Percentiles rank a stretch among this genome's conserved stretches.
These are phyloP conservation scores for Pseudocercospora eumusae DNA, from an alignment of 2,329 filamentous ascomycete genomes.

Conservation along the genomic window DNA sequence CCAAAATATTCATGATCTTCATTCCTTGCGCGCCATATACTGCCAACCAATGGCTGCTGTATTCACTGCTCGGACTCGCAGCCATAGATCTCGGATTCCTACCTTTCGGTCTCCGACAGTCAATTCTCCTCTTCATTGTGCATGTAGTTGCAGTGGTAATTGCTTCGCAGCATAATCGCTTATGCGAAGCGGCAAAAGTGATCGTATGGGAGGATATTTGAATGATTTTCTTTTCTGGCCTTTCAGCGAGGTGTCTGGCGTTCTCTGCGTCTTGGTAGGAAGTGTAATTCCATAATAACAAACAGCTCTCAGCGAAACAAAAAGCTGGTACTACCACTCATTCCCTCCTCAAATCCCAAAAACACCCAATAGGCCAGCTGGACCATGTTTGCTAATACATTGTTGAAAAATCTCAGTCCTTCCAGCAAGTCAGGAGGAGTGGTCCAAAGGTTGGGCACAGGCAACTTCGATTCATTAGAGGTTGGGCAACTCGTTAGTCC, in stretches of 20 bases:
- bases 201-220: conserved; percentile 25
- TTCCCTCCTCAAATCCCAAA: too few species aligned
- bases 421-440: not conserved
- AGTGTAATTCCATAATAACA: too few species aligned
- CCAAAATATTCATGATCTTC: conserved; percentile 67
- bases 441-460: not conserved
- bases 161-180: conserved; percentile 30
- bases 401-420: not conserved
- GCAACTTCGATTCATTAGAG: not conserved
- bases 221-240: not conserved
- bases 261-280: not conserved
- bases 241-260: conserved; percentile 1
- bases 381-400: not conserved
- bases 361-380: too few species aligned
- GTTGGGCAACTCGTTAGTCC: too few species aligned
- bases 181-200: conserved; percentile 26
- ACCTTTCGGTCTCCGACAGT: conserved; percentile 41
- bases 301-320: too few species aligned
- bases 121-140: conserved; percentile 47
- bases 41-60: conserved; percentile 63
- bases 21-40: conserved; percentile 72
- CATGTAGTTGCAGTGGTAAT: conserved; percentile 52
- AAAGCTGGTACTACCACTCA: too few species aligned
- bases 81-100: conserved; percentile 59
- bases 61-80: conserved; percentile 69